Conservation (phyloP, 2,329 filamentous ascomycete genomes). For the Passalora sequoiae region DNA sequence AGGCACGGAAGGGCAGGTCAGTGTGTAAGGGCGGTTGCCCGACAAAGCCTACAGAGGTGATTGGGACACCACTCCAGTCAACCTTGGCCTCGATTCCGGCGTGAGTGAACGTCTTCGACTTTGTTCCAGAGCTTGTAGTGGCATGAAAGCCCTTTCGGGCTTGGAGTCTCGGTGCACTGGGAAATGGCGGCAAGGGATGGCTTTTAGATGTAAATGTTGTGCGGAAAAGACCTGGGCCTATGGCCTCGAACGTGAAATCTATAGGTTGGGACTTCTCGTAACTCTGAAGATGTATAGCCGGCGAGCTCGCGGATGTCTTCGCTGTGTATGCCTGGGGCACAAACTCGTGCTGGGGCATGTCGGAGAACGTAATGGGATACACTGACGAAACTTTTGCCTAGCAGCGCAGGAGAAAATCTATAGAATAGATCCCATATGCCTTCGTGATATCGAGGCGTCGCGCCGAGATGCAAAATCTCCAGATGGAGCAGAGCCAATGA, state of each 20-base stretch:
- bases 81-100: conserved; percentile 51
- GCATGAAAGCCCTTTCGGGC: conserved; percentile 5
- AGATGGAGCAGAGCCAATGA: not conserved
- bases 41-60: conserved; percentile 53
- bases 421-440: not conserved
- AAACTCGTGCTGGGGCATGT: conserved; percentile 48
- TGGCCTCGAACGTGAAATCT: conserved; percentile 58
- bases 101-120: conserved; percentile 35
- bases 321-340: conserved; percentile 37
- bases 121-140: conserved; percentile 27
- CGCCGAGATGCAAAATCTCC: not conserved
- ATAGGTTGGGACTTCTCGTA: conserved; percentile 40
- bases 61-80: conserved; percentile 55
- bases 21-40: conserved; percentile 52
- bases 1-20: conserved; percentile 62
- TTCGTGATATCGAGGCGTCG: not conserved
- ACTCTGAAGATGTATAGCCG: conserved; percentile 42
- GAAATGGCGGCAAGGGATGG: conserved; percentile 61
- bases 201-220: conserved; percentile 60
- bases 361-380: not conserved
- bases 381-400: not conserved
- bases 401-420: not conserved
- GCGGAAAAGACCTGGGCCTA: conserved; percentile 60
- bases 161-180: conserved; percentile 50
- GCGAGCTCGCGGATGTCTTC: conserved; percentile 25